Evolutionary conservation across 345 rosid species (phyloP), one percentile per base, ranked within the genome.

Genomic region (Combretum micranthum): DNA sequence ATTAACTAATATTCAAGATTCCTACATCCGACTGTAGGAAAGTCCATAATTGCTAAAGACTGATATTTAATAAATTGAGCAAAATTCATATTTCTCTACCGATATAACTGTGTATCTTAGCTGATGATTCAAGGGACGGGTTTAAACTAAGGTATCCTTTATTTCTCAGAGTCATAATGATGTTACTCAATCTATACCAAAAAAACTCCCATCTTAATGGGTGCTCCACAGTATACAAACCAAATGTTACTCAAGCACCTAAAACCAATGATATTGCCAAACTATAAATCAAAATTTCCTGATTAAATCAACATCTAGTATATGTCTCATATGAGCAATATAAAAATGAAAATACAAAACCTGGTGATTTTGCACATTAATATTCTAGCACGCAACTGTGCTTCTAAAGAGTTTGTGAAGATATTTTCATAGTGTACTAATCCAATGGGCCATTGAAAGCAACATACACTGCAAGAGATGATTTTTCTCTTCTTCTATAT

Each of bases 241-340:
- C 67, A 88, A 72, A 76, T 92, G 98, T 68, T 92, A 93, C 70
- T 70, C 86, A 75, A 88, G 82, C 54, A 86, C 96, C 98, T 92
- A 66, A 17, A 75, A 55, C 42, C n/a, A n/a, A n/a, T n/a, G n/a
- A n/a, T n/a, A n/a, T n/a, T n/a, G n/a, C n/a, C n/a, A n/a, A n/a
- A n/a, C n/a, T n/a, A n/a, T n/a, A n/a, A n/a, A n/a, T n/a, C n/a
- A n/a, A n/a, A n/a, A n/a, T n/a, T n/a, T n/a, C n/a, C n/a, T n/a
- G n/a, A n/a, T n/a, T n/a, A n/a, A n/a, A n/a, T n/a, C n/a, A n/a
- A n/a, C n/a, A n/a, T n/a, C n/a, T n/a, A n/a, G n/a, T n/a, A n/a
- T n/a, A n/a, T n/a, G n/a, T n/a, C n/a, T n/a, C 13, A 19, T 4
- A 6, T 13, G 12, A 4, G 15, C 4, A 13, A 15, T 52, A 9